Evolutionary conservation across 1,139 yeast genomes (phyloP).

Genomic region (Pichiaceae sp.): DNA sequence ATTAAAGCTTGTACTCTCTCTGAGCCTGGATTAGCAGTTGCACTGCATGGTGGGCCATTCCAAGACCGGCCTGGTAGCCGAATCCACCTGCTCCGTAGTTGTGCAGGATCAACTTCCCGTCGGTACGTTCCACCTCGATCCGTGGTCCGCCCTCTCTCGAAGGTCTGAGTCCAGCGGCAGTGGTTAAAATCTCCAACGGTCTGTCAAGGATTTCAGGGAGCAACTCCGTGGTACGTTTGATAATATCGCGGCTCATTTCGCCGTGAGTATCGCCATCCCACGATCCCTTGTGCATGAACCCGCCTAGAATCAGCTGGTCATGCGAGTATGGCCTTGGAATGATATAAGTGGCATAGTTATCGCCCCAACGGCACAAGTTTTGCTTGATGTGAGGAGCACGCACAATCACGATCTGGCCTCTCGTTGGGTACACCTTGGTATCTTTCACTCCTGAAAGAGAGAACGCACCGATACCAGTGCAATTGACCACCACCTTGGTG

Average conservation of each 20-base stretch:
- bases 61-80: conserved; percentile 68
- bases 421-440: conserved; percentile 44
- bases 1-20: neutral
- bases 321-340: conserved; percentile 61
- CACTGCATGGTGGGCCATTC: conserved; percentile 49
- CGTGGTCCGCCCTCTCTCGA: conserved; percentile 62
- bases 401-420: conserved; percentile 64
- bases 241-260: conserved; percentile 48
- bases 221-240: conserved; percentile 45
- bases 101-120: conserved; percentile 39
- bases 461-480: conserved; percentile 61
- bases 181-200: conserved; percentile 43
- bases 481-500: conserved; percentile 50
- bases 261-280: conserved; percentile 50
- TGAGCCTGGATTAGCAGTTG: conserved; percentile 15
- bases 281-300: conserved; percentile 50
- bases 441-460: conserved; percentile 52
- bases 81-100: conserved; percentile 74
- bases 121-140: conserved; percentile 41
- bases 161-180: conserved; percentile 64
- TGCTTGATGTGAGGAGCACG: conserved; percentile 48
- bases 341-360: conserved; percentile 49
- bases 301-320: conserved; percentile 60
- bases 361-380: conserved; percentile 44
- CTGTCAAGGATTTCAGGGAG: conserved; percentile 42